These are phyloP conservation scores for Trametes maxima DNA, from an alignment of 768 basidiomycete genomes.

Conservation along the genomic window DNA sequence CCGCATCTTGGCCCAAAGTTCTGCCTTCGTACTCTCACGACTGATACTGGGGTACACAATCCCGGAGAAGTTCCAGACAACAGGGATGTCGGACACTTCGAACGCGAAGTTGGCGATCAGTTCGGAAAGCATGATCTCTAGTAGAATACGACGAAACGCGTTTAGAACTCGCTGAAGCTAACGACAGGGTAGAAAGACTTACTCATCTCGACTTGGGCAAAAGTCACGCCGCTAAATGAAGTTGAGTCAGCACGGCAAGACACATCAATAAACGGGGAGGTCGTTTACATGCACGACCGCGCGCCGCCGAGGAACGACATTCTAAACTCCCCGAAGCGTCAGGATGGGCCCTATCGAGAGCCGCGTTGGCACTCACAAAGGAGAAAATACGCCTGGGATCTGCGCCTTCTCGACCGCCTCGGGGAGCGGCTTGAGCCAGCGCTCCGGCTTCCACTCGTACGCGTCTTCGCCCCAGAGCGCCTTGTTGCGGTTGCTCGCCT, in stretches of 20 bases:
- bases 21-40: slow-evolving; percentile 15
- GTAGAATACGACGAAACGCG: background rate
- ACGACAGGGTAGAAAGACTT: slow-evolving; percentile 12
- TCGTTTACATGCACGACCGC: slow-evolving; percentile 14
- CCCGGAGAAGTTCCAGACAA: slow-evolving; percentile 33
- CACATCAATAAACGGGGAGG: no score
- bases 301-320: slow-evolving; percentile 11
- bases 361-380: slow-evolving; percentile 18
- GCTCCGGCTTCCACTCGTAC: slow-evolving; percentile 59
- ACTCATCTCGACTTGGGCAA: slow-evolving; percentile 32
- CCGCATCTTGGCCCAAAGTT: slow-evolving; percentile 29
- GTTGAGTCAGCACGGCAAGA: background rate
- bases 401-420: slow-evolving; percentile 19
- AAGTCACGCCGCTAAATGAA: slow-evolving; percentile 26
- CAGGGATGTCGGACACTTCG: slow-evolving; percentile 26
- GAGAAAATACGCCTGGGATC: slow-evolving; percentile 29
- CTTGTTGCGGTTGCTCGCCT: slow-evolving; percentile 51
- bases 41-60: slow-evolving; percentile 30
- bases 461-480: slow-evolving; percentile 64
- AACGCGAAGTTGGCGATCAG: slow-evolving; percentile 33
- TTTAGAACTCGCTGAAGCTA: slow-evolving; percentile 30
- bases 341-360: background rate
- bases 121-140: slow-evolving; percentile 34
- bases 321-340: background rate
- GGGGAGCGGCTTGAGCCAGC: slow-evolving; percentile 51